Percentiles rank a stretch among this genome's conserved stretches.
These are phyloP conservation scores for Colletotrichum cereale DNA, from an alignment of 2,329 filamentous ascomycete genomes.

Conservation along the genomic window DNA sequence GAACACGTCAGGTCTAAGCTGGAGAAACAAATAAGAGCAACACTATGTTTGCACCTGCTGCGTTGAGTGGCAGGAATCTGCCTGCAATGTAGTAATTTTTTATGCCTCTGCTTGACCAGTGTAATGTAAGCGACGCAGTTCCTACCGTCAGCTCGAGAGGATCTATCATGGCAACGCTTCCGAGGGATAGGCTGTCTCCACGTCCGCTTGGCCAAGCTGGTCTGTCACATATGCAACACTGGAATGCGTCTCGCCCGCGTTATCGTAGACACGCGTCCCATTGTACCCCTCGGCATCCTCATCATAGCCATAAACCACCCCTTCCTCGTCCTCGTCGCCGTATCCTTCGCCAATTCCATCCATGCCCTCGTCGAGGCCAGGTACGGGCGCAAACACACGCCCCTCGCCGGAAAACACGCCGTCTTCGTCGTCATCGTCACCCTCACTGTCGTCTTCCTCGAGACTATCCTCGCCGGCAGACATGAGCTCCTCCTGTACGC, in stretches of 20 bases:
- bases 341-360: slow-evolving; percentile 36
- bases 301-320: slow-evolving; percentile 43
- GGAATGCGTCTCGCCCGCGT: slow-evolving; percentile 43
- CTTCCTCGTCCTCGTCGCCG: slow-evolving; percentile 42
- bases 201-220: neutral
- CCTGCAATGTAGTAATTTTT: neutral
- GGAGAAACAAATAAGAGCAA: neutral
- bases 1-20: neutral
- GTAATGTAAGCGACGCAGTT: neutral
- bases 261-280: slow-evolving; percentile 44
- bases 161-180: slow-evolving; percentile 4
- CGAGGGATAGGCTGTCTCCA: slow-evolving; percentile 30
- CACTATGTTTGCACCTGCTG: neutral
- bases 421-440: slow-evolving; percentile 45
- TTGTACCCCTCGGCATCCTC: slow-evolving; percentile 46
- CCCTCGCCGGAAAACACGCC: slow-evolving; percentile 43
- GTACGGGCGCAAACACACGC: slow-evolving; percentile 19
- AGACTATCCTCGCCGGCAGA: slow-evolving; percentile 42
- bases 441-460: slow-evolving; percentile 49
- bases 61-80: neutral
- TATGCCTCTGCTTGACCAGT: neutral
- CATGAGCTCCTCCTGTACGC: slow-evolving; percentile 26
- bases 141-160: neutral
- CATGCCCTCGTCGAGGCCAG: slow-evolving; percentile 10
- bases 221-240: neutral